Evolutionary conservation across 345 rosid species (phyloP).

Genomic region (Cardamine chenopodiifolia): DNA sequence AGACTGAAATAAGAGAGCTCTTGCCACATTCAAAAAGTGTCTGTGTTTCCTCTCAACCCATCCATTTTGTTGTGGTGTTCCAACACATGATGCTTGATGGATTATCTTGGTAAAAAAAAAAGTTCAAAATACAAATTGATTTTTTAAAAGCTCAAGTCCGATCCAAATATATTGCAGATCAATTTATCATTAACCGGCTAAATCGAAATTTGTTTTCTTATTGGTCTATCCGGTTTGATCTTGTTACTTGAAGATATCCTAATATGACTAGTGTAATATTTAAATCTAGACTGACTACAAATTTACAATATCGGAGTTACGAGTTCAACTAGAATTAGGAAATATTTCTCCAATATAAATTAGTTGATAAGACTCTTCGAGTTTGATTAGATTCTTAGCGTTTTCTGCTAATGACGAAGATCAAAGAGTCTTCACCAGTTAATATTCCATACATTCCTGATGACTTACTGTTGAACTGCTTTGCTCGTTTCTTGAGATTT

Average conservation of each 20-base stretch:
- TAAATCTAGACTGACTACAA: not conserved
- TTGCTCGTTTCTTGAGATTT: slow-evolving; percentile 1
- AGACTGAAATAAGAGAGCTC: too few species aligned
- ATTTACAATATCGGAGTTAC: not conserved
- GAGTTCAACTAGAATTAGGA: not conserved
- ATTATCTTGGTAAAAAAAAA: not conserved
- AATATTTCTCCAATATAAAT: not conserved
- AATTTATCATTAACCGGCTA: not conserved
- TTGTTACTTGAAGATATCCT: not conserved
- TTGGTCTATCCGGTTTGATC: not conserved
- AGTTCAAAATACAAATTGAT: not conserved
- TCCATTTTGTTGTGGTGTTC: too few species aligned
- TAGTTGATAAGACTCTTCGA: not conserved
- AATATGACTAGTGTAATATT: not conserved
- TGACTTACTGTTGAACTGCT: slow-evolving; percentile 5
- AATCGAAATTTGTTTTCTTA: not conserved
- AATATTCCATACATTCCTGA: not conserved
- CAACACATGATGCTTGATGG: too few species aligned
- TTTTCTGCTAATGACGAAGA: not conserved
- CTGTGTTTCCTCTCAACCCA: too few species aligned
- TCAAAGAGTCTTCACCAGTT: not conserved
- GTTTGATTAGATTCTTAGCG: not conserved
- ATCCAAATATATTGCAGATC: not conserved
- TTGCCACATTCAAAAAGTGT: too few species aligned
- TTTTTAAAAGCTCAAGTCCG: not conserved